Base-by-base conservation (phyloP, 768 basidiomycete genomes). In the Royoungia palumana region DNA sequence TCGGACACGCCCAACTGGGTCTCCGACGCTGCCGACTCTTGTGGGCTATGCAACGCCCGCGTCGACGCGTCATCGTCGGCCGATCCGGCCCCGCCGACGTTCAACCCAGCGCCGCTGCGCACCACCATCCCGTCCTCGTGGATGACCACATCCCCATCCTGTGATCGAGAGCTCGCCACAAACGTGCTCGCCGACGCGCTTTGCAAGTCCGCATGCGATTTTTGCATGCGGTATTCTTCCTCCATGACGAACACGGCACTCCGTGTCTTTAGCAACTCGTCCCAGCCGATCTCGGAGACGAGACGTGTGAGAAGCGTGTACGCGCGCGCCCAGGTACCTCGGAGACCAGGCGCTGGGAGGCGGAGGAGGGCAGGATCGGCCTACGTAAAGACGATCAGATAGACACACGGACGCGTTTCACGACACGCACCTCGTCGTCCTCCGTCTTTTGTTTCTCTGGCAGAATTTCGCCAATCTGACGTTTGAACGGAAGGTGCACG, bases 161-260 rank as follows among this genome's bases (percentile, higher is more conserved):
- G 5, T 3, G 56, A 61, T 27, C 58, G 50, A 42, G 62, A 51
- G 25, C 67, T 67, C 10, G 66, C 37, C 10, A 56, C 56, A 6
- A 53, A 51, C n/a, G 28, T 42, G 16, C 51, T 46, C 42, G 54
- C 46, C 14, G 61, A 56, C n/a, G 53, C 64, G 42, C 72, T 65
- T 41, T 75, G 72, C n/a, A 87, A 73, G 24, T 94, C 90, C 2
- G 65, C 72, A 6, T 88, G 81, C 2, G 88, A 85, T 65, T 97
- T 97, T 72, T 97, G 95, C 83, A 90, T 88, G 32, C 96, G 80
- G 65, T 99, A 99, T 66, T 99, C 96, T 65, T 99, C 95, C 66
- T 98, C 96, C 96, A 99, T 99, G 35, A 99, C 96, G 68, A 99
- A 98, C 13, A 99, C 96, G 32, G 75, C 71, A 67, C 90, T 93